A percentile compares a stretch with the other conserved stretches of the same genome.
Evolutionary conservation across 768 basidiomycete species (phyloP).

Genomic region (Saitozyma podzolica): DNA sequence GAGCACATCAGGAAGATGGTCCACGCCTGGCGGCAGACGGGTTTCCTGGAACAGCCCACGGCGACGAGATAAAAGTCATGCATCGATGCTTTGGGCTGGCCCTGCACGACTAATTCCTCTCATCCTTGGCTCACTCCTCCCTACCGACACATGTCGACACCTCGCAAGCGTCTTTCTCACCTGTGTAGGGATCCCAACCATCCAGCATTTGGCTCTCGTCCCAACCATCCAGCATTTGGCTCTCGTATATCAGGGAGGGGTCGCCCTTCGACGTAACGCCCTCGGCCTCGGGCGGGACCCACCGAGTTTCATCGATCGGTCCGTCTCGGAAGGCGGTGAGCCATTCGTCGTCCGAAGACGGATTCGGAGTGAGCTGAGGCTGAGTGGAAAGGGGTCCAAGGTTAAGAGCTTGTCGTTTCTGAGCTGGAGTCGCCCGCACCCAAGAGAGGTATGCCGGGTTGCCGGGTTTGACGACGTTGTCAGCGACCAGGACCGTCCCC

Average conservation of each 20-base stretch:
- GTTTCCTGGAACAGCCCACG: conserved; percentile 43
- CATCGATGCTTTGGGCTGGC: neutral
- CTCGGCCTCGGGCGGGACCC: conserved; percentile 45
- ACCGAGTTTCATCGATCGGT: conserved; percentile 44
- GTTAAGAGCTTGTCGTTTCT: conserved; percentile 31
- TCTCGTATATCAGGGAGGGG: conserved; percentile 40
- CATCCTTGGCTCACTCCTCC: conserved; percentile 14
- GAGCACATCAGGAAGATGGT: conserved; percentile 56
- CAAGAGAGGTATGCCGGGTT: conserved; percentile 51
- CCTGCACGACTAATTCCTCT: too few species aligned
- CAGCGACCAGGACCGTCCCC: conserved; percentile 50
- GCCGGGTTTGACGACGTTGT: conserved; percentile 52
- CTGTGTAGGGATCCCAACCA: conserved; percentile 50
- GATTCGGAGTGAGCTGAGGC: conserved; percentile 38
- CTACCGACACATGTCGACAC: conserved; percentile 41
- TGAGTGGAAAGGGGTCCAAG: conserved; percentile 22
- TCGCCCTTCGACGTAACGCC: conserved; percentile 40
- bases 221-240: conserved; percentile 46
- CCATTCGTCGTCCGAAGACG: conserved; percentile 33
- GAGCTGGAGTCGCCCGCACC: conserved; percentile 41
- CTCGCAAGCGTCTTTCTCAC: conserved; percentile 49
- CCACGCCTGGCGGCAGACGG: conserved; percentile 53
- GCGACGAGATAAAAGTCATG: neutral
- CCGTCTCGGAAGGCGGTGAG: conserved; percentile 42
- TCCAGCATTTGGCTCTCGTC: too few species aligned